phyloP scores from a whole-genome alignment of 208 protist genomes.

The Leishmania aethiopica region DNA sequence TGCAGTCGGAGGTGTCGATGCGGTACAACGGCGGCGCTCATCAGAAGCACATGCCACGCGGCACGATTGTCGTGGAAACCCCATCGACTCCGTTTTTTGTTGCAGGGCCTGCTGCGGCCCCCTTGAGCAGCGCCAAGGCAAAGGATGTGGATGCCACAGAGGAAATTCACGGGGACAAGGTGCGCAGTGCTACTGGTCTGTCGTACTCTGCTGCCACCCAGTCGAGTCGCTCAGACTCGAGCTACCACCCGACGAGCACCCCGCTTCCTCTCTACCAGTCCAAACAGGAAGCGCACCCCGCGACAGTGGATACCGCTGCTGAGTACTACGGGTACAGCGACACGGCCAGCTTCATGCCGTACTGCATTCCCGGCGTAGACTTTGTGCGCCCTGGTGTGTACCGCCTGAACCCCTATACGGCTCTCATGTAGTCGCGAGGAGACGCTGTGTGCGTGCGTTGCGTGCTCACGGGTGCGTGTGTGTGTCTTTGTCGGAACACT shows the following conservation, averaged over 20 bases:
- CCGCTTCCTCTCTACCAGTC: constrained; percentile 5
- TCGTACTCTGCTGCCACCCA: neutral
- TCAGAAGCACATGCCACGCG: constrained; percentile 70
- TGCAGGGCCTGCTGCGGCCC: neutral
- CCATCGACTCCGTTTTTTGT: constrained; percentile 12
- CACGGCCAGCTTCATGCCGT: neutral
- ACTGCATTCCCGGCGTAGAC: constrained; percentile 17
- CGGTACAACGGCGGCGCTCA: constrained; percentile 28
- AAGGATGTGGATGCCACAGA: neutral
- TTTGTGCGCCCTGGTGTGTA: constrained; percentile 29
- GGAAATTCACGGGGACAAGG: neutral
- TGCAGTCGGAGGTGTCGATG: constrained; percentile 36
- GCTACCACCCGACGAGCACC: neutral
- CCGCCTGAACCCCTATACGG: constrained; percentile 44
- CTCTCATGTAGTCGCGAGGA: constrained; percentile 2
- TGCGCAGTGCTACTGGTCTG: neutral
- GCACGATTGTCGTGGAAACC: constrained; percentile 63
- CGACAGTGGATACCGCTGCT: neutral
- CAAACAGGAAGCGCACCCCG: neutral
- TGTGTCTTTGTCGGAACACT: neutral
- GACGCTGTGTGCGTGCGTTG: neutral
- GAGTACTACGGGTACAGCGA: neutral
- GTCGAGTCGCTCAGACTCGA: constrained; percentile 3
- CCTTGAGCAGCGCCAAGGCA: neutral
- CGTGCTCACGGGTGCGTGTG: neutral